Base-by-base conservation (phyloP, 2,329 filamentous ascomycete genomes). In the Polychaeton citri region DNA sequence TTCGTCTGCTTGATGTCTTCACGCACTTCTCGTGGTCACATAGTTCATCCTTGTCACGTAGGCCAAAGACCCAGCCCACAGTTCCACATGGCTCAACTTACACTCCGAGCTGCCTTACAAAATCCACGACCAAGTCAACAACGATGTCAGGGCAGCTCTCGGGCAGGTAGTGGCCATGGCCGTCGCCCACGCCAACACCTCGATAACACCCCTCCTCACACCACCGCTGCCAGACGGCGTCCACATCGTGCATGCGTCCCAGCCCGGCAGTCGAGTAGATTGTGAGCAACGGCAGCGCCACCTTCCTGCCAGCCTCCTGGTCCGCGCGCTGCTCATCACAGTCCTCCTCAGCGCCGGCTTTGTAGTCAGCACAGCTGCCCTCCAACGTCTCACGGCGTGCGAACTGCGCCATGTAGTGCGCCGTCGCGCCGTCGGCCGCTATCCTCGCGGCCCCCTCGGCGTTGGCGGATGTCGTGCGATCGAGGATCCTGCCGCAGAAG, bases 331-430 rank as follows among this genome's bases (percentile, higher is more conserved):
- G 65, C 43, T 58, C 51, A n/a, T n/a, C n/a, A n/a, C n/a, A n/a
- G 12, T 71, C 68, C 18, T 56, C 53, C 12, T 43, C 44, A 1
- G 64, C 61, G 1, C 59, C 64, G 4, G 62, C 60, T 12, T 59
- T 51, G 40, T 71, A 71, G 46, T 71, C 67, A 35, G 63, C 62
- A 43, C 63, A 67, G 19, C 50, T 57, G 1, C 63, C 61, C 16
- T 55, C 48, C 3, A 70, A 52, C 5, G 63, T 60, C 24, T 61
- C 61, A 5, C 57, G 49, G 13, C 54, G 54, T 15, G 54, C 55
- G 42, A 70, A 69, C 18, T 60, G 50, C n/a, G 48, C 44, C 12
- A 50, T 52, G 39, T 71, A 69, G 7, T 66, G 54, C 4, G 62
- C 60, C 20, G 63, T 42, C 1, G 65, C 64, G 19, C 57, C 53